Conservation (phyloP, 2,329 filamentous ascomycete species). For the Podosphaera xanthii region DNA sequence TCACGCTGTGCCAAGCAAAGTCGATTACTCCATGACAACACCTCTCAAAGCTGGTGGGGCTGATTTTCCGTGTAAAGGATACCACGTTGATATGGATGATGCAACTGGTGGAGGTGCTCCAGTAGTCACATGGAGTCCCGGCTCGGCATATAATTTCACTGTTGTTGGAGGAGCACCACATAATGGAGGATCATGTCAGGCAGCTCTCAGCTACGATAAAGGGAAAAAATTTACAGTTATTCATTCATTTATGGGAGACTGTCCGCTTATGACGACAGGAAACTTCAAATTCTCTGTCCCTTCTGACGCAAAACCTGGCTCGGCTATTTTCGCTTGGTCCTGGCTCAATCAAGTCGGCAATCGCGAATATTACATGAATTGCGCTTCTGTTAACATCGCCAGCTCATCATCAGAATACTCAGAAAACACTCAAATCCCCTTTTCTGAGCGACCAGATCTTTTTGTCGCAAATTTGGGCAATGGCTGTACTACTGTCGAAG, state of each 20-base stretch:
- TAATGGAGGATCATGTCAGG: constrained; percentile 36
- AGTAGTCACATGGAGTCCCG: constrained; percentile 26
- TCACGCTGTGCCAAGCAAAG: not conserved
- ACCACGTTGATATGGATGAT: constrained; percentile 5
- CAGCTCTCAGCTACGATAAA: constrained; percentile 35
- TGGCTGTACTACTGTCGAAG: constrained; percentile 25
- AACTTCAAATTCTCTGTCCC: constrained; percentile 14
- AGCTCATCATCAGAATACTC: constrained; percentile 3
- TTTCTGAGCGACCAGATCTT: constrained; percentile 28
- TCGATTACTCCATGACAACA: constrained; percentile 6
- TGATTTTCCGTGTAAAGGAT: constrained; percentile 10
- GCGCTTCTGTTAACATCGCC: constrained; percentile 30
- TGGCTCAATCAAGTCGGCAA: constrained; percentile 37
- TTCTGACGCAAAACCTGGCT: constrained; percentile 9
- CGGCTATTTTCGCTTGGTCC: constrained; percentile 21
- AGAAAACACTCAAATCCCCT: constrained; percentile 13
- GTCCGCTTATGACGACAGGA: constrained; percentile 5
- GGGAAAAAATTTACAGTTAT: constrained; percentile 34
- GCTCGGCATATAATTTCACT: constrained; percentile 26
- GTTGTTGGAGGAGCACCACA: constrained; percentile 26
- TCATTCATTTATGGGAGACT: constrained; percentile 23
- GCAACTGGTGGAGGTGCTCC: constrained; percentile 13
- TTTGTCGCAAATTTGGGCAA: constrained; percentile 34
- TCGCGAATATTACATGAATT: constrained; percentile 47
- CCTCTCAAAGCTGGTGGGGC: constrained; percentile 3